Evolutionary conservation across 768 basidiomycete species (phyloP), one percentile per base, ranked within the genome.

Genomic region (Naematelia aurantialba): DNA sequence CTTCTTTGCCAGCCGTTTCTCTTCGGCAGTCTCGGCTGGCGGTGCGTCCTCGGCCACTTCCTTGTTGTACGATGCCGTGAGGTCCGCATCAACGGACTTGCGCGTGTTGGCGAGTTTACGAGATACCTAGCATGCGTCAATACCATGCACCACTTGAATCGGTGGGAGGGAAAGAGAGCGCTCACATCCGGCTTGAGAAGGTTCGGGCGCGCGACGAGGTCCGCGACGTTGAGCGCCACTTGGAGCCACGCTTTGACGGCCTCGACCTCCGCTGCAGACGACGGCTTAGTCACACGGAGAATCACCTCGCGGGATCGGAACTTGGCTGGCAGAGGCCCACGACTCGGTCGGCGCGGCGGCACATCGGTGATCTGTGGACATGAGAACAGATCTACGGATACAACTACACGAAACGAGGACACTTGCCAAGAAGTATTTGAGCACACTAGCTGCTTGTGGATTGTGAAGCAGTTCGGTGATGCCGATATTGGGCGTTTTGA

Each of bases 381-480:
- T 25, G 26, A 52, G 8, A 39, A 52, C 5, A 54, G 17, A 56
- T n/a, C 39, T 34, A 25, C n/a, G n/a, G n/a, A n/a, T n/a, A n/a
- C n/a, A n/a, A n/a, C n/a, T 24, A 34, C 30, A 55, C 12, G 31
- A 12, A 13, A 12, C 2, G 54, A 27, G 22, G 29, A 22, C 34
- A n/a, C 85, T 64, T 61, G 90, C 88, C 48, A 90, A 85, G 65
- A 94, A 82, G 34, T 88, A 91, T 66, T 88, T 87, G 82, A 96
- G 89, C 79, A 89, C 86, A 39, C 85, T 82, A 48, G 83, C 81
- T 48, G 86, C 80, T 51, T 82, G 82, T 26, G 88, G 83, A 64
- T 88, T 81, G 52, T 83, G 80, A 54, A 94, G 80, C n/a, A 82
- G 76, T 25, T 82, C 78, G 53, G 82, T 63, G 26, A 94, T 78